Conservation (phyloP, 768 basidiomycete genomes). For the Tephrocybe sp. region DNA sequence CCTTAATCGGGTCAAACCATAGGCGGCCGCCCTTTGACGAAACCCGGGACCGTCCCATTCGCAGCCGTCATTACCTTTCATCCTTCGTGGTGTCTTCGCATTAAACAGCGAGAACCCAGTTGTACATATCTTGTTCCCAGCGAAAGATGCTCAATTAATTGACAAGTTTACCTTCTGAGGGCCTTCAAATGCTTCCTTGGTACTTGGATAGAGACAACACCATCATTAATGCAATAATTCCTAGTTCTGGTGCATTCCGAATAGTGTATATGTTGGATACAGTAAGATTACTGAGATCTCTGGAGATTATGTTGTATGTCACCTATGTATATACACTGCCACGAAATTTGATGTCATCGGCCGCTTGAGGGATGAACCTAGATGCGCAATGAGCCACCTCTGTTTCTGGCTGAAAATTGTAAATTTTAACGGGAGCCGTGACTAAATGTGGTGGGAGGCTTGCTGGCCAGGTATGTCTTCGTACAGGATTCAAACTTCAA, state of each 20-base stretch:
- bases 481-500: not conserved
- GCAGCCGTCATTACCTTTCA: not conserved
- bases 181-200: not conserved
- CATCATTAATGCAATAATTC: not conserved
- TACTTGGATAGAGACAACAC: not conserved
- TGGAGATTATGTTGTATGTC: not conserved
- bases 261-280: not conserved
- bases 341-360: not conserved
- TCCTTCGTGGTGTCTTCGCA: no score
- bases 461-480: not conserved
- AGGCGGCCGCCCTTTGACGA: not conserved
- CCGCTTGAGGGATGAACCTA: not conserved
- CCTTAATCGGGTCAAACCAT: not conserved
- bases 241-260: not conserved
- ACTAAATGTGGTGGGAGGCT: not conserved
- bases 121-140: no score
- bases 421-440: not conserved
- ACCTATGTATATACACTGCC: not conserved
- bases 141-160: no score
- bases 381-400: not conserved
- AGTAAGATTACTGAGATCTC: not conserved
- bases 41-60: not conserved
- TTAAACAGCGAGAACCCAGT: no score
- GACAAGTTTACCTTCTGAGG: not conserved
- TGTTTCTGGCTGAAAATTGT: not conserved